These are phyloP conservation scores for Malassezia slooffiae DNA, from an alignment of 1,284 basidiomycete species.

Conservation along the genomic window DNA sequence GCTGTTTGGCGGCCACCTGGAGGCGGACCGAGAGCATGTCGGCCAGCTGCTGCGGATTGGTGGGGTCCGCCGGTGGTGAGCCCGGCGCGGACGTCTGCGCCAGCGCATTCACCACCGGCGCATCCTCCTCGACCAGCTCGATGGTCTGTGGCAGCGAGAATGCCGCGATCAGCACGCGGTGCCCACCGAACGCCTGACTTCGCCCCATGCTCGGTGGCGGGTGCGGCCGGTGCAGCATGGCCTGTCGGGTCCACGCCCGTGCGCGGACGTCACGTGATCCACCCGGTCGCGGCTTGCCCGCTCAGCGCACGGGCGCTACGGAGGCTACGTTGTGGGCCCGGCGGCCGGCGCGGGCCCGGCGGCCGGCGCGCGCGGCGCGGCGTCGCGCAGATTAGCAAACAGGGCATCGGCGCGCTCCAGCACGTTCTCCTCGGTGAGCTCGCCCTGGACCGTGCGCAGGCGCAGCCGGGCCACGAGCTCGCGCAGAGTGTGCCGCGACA, in stretches of 20 bases:
- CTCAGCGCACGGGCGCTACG: too few species aligned
- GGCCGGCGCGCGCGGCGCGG: background rate
- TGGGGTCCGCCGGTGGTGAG: conserved; percentile 15
- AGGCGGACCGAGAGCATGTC: conserved; percentile 27
- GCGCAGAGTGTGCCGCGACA: conserved; percentile 24
- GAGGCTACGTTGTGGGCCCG: too few species aligned
- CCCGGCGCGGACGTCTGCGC: too few species aligned
- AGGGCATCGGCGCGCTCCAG: conserved; percentile 24
- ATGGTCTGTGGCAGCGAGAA: conserved; percentile 38
- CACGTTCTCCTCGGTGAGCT: conserved; percentile 33
- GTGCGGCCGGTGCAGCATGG: too few species aligned
- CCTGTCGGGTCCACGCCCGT: too few species aligned
- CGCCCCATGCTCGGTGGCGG: too few species aligned
- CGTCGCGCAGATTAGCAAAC: conserved; percentile 5
- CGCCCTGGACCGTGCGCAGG: conserved; percentile 23
- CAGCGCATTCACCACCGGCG: conserved; percentile 21
- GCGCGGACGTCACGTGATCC: too few species aligned
- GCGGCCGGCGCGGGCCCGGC: too few species aligned
- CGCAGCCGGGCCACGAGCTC: conserved; percentile 28
- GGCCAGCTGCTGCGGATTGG: conserved; percentile 22
- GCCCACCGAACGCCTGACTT: too few species aligned
- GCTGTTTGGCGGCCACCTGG: conserved; percentile 18
- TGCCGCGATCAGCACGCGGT: conserved; percentile 38
- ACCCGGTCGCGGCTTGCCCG: too few species aligned
- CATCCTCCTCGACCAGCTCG: conserved; percentile 19